Evolutionary conservation across 768 basidiomycete species (phyloP).

Genomic region (Floccularia luteovirens): DNA sequence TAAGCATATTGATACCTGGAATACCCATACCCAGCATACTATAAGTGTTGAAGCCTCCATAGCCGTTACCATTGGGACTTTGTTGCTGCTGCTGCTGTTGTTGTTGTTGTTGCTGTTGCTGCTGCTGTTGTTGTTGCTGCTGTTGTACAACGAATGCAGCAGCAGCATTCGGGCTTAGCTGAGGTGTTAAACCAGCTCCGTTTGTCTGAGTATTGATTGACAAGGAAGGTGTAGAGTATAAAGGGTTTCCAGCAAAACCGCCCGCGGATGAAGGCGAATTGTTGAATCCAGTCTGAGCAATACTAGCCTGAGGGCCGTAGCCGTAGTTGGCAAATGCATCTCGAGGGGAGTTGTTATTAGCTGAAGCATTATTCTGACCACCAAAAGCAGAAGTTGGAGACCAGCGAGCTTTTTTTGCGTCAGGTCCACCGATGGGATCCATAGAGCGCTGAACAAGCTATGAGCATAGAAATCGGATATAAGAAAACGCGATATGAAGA

Average conservation of each 20-base stretch:
- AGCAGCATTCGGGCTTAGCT: constrained; percentile 65
- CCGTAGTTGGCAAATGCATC: constrained; percentile 85
- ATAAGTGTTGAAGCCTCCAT: constrained; percentile 59
- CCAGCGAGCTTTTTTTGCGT: constrained; percentile 89
- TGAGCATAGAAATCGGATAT: constrained; percentile 4
- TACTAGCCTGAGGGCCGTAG: constrained; percentile 69
- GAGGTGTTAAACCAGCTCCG: constrained; percentile 38
- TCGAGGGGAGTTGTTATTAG: constrained; percentile 32
- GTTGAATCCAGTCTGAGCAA: constrained; percentile 47
- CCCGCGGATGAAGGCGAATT: constrained; percentile 35
- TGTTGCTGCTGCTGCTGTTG: constrained; percentile 34
- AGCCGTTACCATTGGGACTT: constrained; percentile 41
- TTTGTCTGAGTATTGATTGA: constrained; percentile 58
- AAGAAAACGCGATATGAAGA: constrained; percentile 1
- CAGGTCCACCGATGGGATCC: constrained; percentile 75
- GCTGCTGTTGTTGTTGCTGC: constrained; percentile 31
- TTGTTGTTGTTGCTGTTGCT: constrained; percentile 37
- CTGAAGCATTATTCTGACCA: constrained; percentile 24
- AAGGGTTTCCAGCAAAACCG: constrained; percentile 45
- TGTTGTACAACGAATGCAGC: constrained; percentile 42
- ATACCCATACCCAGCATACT: constrained; percentile 79
- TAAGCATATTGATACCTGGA: constrained; percentile 65
- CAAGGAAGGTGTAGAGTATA: constrained; percentile 70
- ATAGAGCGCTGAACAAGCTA: constrained; percentile 61
- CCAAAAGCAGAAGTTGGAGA: constrained; percentile 55